phyloP scores from a whole-genome alignment of 495 filamentous ascomycete species.

The Hyaloscypha finlandica region DNA sequence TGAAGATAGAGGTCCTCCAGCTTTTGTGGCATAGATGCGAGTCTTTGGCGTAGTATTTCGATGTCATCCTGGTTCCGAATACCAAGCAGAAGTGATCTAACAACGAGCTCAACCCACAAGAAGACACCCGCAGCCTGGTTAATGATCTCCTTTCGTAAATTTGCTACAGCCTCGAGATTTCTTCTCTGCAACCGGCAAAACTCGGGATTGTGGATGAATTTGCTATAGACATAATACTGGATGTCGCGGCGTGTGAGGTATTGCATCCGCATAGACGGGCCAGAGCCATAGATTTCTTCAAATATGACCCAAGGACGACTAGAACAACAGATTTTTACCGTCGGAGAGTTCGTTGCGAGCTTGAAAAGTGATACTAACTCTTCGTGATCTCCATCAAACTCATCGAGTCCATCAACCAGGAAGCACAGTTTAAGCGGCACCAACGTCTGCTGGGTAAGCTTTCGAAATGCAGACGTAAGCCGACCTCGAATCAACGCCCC shows the following conservation, averaged over 20 bases:
- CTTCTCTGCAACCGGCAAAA: background rate
- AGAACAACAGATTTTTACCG: slow-evolving; percentile 41
- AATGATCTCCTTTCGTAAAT: slow-evolving; percentile 30
- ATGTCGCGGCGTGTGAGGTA: slow-evolving; percentile 35
- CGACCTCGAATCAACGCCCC: too few relatives aligned
- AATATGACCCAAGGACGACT: slow-evolving; percentile 47
- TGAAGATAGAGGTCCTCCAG: slow-evolving; percentile 19
- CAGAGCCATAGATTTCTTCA: slow-evolving; percentile 37
- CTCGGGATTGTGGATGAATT: slow-evolving; percentile 27
- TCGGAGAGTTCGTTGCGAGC: slow-evolving; percentile 11
- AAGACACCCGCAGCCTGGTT: slow-evolving; percentile 40
- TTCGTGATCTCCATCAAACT: too few relatives aligned
- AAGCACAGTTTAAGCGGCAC: slow-evolving; percentile 26
- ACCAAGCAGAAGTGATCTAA: slow-evolving; percentile 16
- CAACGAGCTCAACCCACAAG: slow-evolving; percentile 39
- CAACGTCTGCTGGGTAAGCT: slow-evolving; percentile 1
- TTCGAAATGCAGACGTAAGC: too few relatives aligned
- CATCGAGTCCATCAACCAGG: too few relatives aligned
- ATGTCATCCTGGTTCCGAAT: slow-evolving; percentile 15
- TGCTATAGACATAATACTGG: slow-evolving; percentile 16
- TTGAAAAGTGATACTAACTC: slow-evolving; percentile 33
- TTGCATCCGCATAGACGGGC: slow-evolving; percentile 33
- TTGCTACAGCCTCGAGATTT: background rate
- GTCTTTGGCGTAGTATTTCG: background rate
- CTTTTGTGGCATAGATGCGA: slow-evolving; percentile 7